Conservation (phyloP, 1,284 basidiomycete genomes). For the Ustilago crameri region DNA sequence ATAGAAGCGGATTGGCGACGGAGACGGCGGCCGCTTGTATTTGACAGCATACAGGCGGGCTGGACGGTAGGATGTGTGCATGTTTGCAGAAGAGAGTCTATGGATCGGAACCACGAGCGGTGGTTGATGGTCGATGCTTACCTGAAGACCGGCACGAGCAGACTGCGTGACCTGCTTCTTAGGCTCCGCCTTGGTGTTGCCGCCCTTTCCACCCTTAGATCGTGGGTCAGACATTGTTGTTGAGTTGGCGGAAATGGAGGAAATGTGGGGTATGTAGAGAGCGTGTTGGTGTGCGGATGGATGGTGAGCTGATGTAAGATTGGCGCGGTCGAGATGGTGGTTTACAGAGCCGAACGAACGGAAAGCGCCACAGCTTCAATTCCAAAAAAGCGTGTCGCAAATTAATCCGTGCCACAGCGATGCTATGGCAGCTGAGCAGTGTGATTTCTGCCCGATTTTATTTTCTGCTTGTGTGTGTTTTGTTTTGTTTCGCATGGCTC, state of each 20-base stretch:
- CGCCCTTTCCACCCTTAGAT: slow-evolving; percentile 54
- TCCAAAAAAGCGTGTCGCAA: slow-evolving; percentile 8
- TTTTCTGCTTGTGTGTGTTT: not conserved
- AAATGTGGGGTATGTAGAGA: not conserved
- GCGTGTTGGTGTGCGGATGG: not conserved
- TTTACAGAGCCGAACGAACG: slow-evolving; percentile 18
- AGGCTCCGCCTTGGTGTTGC: slow-evolving; percentile 49
- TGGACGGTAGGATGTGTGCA: not conserved
- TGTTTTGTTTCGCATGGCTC: slow-evolving; percentile 9
- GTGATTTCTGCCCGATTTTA: slow-evolving; percentile 10
- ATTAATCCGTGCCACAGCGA: slow-evolving; percentile 12
- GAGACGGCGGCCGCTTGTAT: not conserved
- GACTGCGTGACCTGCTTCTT: slow-evolving; percentile 58
- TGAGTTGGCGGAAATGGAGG: not conserved
- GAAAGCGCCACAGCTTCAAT: slow-evolving; percentile 5
- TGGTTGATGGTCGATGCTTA: slow-evolving; percentile 37
- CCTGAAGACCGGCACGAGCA: slow-evolving; percentile 61
- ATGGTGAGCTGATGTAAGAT: not conserved
- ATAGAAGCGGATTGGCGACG: not conserved
- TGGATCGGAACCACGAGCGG: not conserved
- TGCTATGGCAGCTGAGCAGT: not conserved
- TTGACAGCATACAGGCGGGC: not conserved
- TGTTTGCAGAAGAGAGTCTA: not conserved
- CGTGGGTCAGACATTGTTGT: slow-evolving; percentile 51
- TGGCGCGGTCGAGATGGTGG: slow-evolving; percentile 25